Base-by-base conservation (phyloP, 139 green algal species). In the Limnomonas spitsbergensis region DNA sequence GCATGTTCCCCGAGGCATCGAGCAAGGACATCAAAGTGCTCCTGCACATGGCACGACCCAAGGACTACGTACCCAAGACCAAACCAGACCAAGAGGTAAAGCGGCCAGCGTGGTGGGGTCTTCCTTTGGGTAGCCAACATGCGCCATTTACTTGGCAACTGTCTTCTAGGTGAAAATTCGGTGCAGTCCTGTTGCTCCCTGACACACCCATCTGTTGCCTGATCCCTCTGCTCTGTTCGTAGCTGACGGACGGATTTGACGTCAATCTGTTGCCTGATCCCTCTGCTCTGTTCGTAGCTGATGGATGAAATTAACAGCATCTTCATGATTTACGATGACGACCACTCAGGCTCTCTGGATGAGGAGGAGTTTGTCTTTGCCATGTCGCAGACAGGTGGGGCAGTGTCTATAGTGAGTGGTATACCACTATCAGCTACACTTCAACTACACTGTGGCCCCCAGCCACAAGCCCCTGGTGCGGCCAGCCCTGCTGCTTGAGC, bases 321-420 rank as follows among this genome's bases (percentile, higher is more conserved):
- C 69, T 76, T 76, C 69, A 24, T 27, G 26, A 35, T 76, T 7
- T 76, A 76, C 37, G 69, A 76, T 53, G 69, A 76, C 37, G 69
- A 76, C 37, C 35, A 53, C 9, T 76, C 69, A 53, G 69, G 69
- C 20, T 37, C 69, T 14, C 69, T 76, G 4, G 69, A 76, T 35
- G 35, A 29, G 9, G 69, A 76, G 35, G 69, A 76, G 37, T 76
- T 76, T 76, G 69, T 52, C 9, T 35, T 40, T 53, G 69, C 69
- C 14, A 76, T 76, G 69, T 24, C n/a, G 35, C 35, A 40, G 26
- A 31, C 35, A 54, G 69, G 69, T 72, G 66, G 14, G 47, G 14
- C 47, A 61, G n/a, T n/a, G n/a, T n/a, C n/a, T n/a, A n/a, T n/a
- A n/a, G n/a, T n/a, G n/a, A n/a, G n/a, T n/a, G n/a, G n/a, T n/a